A percentile compares a stretch with the other conserved stretches of the same genome.
These are phyloP conservation scores for Pyrus communis DNA, from an alignment of 306 rosid genomes.

Conservation along the genomic window DNA sequence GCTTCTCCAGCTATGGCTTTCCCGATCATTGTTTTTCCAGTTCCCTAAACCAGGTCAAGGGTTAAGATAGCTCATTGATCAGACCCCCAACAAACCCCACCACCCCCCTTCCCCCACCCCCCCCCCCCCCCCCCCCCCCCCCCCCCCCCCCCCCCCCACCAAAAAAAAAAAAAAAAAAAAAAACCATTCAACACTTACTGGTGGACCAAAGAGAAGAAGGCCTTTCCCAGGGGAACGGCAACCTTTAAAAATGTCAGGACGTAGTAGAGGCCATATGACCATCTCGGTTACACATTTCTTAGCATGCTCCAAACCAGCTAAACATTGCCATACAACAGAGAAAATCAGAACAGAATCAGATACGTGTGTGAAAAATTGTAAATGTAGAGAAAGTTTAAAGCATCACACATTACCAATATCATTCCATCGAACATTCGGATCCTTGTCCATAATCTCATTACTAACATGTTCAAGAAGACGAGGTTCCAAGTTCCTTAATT, in stretches of 20 bases:
- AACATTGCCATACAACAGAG: conserved; percentile 6
- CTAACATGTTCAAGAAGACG: conserved; percentile 94
- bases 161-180: too few relatives aligned
- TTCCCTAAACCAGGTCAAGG: conserved; percentile 55
- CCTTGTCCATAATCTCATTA: conserved; percentile 92
- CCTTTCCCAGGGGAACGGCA: conserved; percentile 97
- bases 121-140: too few relatives aligned
- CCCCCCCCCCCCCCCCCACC: neutral
- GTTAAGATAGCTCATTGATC: conserved; percentile 10
- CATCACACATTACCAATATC: conserved; percentile 36
- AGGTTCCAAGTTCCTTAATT: conserved; percentile 88
- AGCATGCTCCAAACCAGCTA: conserved; percentile 92
- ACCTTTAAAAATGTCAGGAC: conserved; percentile 86
- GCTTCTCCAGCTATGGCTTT: conserved; percentile 99
- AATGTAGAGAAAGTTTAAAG: conserved; percentile 12
- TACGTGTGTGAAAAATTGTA: conserved; percentile 2
- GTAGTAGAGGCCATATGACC: conserved; percentile 84
- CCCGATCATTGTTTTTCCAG: conserved; percentile 98
- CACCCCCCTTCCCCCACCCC: too few relatives aligned
- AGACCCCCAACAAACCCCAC: neutral
- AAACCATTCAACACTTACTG: conserved; percentile 46
- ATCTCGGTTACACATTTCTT: conserved; percentile 78
- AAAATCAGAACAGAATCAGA: conserved; percentile 20
- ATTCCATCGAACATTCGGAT: conserved; percentile 75
- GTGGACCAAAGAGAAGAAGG: conserved; percentile 95